Base-by-base conservation (phyloP, 75 land plant genomes). In the Chamaecyparis obtusa region DNA sequence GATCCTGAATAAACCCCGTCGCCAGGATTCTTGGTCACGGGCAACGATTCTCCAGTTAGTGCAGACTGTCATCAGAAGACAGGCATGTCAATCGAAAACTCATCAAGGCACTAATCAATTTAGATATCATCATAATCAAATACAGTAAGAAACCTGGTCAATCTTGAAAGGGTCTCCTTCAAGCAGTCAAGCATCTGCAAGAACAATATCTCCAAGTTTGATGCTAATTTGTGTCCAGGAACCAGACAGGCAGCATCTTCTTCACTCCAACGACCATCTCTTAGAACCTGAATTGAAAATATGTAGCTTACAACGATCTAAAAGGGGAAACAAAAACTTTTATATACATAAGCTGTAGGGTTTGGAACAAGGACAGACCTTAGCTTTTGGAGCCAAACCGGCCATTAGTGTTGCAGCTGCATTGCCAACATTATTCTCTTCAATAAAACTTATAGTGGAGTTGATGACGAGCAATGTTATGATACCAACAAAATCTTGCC, bases 331-430 rank as follows among this genome's bases (percentile, higher is more conserved):
- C 77, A 35, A 88, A 14, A 86, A 67, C n/a, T 30, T 10, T 43
- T 2, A 44, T 11, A 44, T 46, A 33, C 48, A 46, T 46, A 83
- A 83, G 27, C 36, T 17, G 30, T 16, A 36, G 86, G 83, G 14
- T 64, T 64, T 32, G 30, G 69, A 81, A 41, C 43, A 46, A 33
- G 36, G 36, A 33, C 74, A 21, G 15, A 95, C 97, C 95, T 95
- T 96, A 33, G 98, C 92, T 80, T 95, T 96, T 72, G 97, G 98
- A n/a, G 98, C 97, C 72, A 96, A 97, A 36, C 94, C 91, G 0
- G 98, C 97, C 98, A 95, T 96, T 30, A 96, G 93, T 81, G 98
- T 93, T 24, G 98, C 98, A 17, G 98, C 98, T 19, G 98, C 98
- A 81, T 96, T 96, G 4, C 98, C 98, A 3, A 97, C 98, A 85